phyloP scores from a whole-genome alignment of 768 basidiomycete genomes.

The Lanmaoa pseudosensibilis region DNA sequence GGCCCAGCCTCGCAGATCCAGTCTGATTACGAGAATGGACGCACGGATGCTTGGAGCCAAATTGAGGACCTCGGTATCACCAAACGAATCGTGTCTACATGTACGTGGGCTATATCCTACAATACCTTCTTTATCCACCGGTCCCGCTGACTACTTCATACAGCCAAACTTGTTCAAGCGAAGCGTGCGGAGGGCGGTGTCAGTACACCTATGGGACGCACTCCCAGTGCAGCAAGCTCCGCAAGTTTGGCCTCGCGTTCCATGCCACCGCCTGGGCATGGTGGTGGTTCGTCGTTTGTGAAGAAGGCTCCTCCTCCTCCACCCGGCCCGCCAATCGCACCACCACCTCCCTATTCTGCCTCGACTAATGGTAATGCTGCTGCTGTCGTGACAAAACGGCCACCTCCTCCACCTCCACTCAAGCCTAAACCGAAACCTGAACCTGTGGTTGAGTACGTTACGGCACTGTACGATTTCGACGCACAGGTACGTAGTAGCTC shows the following conservation, averaged over 20 bases:
- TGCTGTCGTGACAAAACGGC: conserved; percentile 56
- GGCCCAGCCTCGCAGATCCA: conserved; percentile 68
- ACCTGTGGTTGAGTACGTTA: conserved; percentile 70
- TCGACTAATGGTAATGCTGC: conserved; percentile 20
- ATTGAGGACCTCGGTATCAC: conserved; percentile 81
- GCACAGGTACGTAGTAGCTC: conserved; percentile 62
- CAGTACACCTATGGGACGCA: conserved; percentile 38
- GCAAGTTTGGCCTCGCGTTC: conserved; percentile 25
- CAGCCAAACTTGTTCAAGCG: conserved; percentile 70
- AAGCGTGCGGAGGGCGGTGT: conserved; percentile 38
- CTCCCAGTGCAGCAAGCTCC: conserved; percentile 27
- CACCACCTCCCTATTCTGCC: conserved; percentile 42
- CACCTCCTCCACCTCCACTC: conserved; percentile 90
- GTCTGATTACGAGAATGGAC: conserved; percentile 71
- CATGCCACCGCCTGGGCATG: conserved; percentile 24
- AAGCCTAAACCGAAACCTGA: conserved; percentile 82
- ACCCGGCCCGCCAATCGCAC: conserved; percentile 35
- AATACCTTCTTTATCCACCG: neutral
- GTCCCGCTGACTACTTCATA: conserved; percentile 10
- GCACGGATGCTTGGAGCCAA: conserved; percentile 77
- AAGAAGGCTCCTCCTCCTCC: conserved; percentile 45
- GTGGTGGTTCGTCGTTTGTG: conserved; percentile 34
- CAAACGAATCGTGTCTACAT: conserved; percentile 82
- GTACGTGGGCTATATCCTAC: conserved; percentile 45
- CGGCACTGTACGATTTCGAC: conserved; percentile 91